Percentiles rank a stretch among this genome's conserved stretches.
These are phyloP conservation scores for Fagopyrum tataricum DNA, from an alignment of 148 eudicot species.

Conservation along the genomic window DNA sequence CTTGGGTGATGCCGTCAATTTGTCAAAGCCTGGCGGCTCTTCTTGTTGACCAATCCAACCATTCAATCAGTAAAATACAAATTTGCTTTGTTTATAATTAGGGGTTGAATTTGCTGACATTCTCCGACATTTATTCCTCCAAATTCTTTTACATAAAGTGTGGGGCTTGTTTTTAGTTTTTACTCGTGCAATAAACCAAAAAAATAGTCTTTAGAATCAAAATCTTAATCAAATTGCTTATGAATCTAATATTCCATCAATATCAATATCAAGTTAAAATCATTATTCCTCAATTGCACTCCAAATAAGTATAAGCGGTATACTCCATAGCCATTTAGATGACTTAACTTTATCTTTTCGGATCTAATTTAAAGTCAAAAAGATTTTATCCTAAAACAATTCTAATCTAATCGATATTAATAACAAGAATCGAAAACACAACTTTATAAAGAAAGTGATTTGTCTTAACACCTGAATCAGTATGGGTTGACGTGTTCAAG, in stretches of 20 bases:
- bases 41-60: not conserved
- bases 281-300: not conserved
- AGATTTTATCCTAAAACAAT: too few species aligned
- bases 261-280: not conserved
- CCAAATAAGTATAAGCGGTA: too few species aligned
- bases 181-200: too few species aligned
- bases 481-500: too few species aligned
- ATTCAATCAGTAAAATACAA: not conserved
- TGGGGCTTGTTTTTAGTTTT: slow-evolving; percentile 2
- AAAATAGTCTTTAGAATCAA: not conserved
- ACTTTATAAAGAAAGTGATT: too few species aligned
- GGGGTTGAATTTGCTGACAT: not conserved
- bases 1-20: not conserved
- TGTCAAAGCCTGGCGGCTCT: not conserved
- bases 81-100: not conserved
- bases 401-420: too few species aligned
- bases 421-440: too few species aligned
- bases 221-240: slow-evolving; percentile 5
- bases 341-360: too few species aligned
- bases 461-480: too few species aligned
- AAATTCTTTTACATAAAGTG: not conserved
- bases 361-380: too few species aligned
- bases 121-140: slow-evolving; percentile 3
- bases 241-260: not conserved
- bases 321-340: too few species aligned